Base-by-base conservation (phyloP, 139 green algal genomes). In the Prasinococcaceae sp. region DNA sequence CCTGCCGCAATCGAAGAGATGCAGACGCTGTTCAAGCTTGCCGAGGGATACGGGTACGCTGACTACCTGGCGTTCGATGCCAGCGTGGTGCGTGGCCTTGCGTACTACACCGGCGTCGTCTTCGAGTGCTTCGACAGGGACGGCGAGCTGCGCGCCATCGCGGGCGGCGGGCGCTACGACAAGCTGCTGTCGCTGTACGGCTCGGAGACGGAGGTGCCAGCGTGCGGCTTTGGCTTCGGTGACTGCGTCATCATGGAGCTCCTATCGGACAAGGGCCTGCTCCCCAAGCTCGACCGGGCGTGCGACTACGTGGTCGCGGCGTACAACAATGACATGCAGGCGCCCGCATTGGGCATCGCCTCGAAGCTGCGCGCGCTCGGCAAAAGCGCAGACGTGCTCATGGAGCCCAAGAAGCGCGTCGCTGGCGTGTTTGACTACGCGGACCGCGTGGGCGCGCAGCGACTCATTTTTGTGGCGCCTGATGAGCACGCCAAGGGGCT, bases 181-280 rank as follows among this genome's bases (percentile, higher is more conserved):
- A 50, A 54, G 30, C 69, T 96, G 58, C 72, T 96, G 25, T 69
- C 67, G 17, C 43, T 55, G 32, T 50, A 56, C 28, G 60, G 60
- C 2, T 36, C 47, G 12, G 57, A 64, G 29, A n/a, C n/a, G n/a
- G 25, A 55, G 20, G 16, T n/a, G 10, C 45, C 55, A 2, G 49
- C 47, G 45, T 43, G 47, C 6, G 55, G 55, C 19, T 64, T 64
- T 30, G 55, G 55, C 2, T 64, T 64, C 32, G 55, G 88, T 6
- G 88, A 96, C 50, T 83, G 82, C 9, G 88, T 96, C 10, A 94
- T 96, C 47, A 64, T 94, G 37, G 88, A 96, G 73, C 75, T 96
- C 32, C 70, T 96, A 8, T 83, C 82, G 50, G 84, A 94, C 16
- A 70, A 68, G 39, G 47, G 61, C 32, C 65, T 89, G 2, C 2